A percentile compares a stretch with the other conserved stretches of the same genome.
Evolutionary conservation across 2,329 filamentous ascomycete genomes (phyloP).

Genomic region (Parasarocladium wereldwijsianum): DNA sequence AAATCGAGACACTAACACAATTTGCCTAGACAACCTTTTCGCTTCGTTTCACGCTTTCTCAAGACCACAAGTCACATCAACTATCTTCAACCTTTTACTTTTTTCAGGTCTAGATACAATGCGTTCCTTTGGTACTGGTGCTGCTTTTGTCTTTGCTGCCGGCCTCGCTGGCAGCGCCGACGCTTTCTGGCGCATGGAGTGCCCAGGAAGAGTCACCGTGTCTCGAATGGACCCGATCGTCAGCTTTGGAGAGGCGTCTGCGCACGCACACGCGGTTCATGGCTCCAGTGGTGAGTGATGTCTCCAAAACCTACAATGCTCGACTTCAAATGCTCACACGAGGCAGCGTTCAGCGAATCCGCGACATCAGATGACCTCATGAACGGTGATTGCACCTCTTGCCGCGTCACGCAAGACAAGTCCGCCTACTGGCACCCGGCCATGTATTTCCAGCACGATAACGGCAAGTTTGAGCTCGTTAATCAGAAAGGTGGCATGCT

Average conservation of each 20-base stretch:
- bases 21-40: constrained; percentile 17
- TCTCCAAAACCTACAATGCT: constrained; percentile 1
- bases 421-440: constrained; percentile 80
- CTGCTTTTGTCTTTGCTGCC: constrained; percentile 14
- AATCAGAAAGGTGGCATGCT: constrained; percentile 70
- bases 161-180: constrained; percentile 25
- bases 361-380: constrained; percentile 31
- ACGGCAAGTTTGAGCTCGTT: constrained; percentile 54
- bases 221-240: constrained; percentile 69
- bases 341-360: constrained; percentile 1
- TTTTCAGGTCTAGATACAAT: constrained; percentile 12
- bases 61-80: background rate
- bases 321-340: constrained; percentile 8
- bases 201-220: constrained; percentile 52
- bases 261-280: constrained; percentile 62
- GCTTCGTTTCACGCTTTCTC: constrained; percentile 20
- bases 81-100: constrained; percentile 6
- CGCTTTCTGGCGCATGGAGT: constrained; percentile 87
- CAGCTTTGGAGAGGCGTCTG: constrained; percentile 38
- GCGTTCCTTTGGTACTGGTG: no score
- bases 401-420: constrained; percentile 63
- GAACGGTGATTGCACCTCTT: constrained; percentile 60
- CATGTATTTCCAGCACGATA: constrained; percentile 58
- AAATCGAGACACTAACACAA: constrained; percentile 8
- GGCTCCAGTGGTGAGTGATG: constrained; percentile 65